Percentiles rank a stretch among this genome's conserved stretches.
Evolutionary conservation across 352 stramenopile genomes (phyloP).

Genomic region (Pythium periplocum): DNA sequence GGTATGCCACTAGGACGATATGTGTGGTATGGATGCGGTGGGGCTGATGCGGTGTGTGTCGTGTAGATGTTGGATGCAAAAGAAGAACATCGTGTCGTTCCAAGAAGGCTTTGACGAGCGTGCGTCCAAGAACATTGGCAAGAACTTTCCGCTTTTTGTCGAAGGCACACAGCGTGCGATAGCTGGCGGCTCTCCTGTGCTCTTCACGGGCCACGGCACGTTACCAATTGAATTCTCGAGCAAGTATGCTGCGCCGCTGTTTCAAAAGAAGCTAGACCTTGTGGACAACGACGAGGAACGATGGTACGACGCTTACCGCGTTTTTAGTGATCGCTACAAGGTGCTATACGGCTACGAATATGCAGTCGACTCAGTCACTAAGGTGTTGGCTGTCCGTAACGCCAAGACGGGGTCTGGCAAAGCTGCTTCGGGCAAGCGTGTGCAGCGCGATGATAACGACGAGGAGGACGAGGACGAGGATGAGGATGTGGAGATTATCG

Average conservation of each 20-base stretch:
- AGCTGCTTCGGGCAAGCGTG: not conserved
- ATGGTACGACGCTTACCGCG: constrained; percentile 64
- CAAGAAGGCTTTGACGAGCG: constrained; percentile 70
- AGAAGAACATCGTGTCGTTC: constrained; percentile 72
- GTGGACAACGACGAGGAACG: constrained; percentile 24
- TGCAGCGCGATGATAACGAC: not conserved
- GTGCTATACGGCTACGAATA: constrained; percentile 24
- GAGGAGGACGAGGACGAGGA: constrained; percentile 7
- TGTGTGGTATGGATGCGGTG: not conserved
- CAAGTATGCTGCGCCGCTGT: constrained; percentile 48
- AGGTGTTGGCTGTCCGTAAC: constrained; percentile 11
- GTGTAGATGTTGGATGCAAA: constrained; percentile 71
- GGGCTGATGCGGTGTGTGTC: constrained; percentile 1
- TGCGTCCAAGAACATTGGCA: constrained; percentile 74
- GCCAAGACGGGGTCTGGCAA: constrained; percentile 7
- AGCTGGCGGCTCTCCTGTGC: constrained; percentile 53
- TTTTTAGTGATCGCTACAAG: constrained; percentile 48
- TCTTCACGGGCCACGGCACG: constrained; percentile 59
- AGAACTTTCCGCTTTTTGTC: constrained; percentile 72
- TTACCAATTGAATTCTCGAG: constrained; percentile 79
- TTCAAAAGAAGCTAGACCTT: constrained; percentile 39
- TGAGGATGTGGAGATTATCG: constrained; percentile 23
- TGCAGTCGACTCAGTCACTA: constrained; percentile 14
- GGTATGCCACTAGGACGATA: constrained; percentile 11
- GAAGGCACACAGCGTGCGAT: constrained; percentile 67